Percentiles rank a stretch among this genome's conserved stretches.
Conservation (phyloP, 352 stramenopile species). For the Globisporangium viniferum region DNA sequence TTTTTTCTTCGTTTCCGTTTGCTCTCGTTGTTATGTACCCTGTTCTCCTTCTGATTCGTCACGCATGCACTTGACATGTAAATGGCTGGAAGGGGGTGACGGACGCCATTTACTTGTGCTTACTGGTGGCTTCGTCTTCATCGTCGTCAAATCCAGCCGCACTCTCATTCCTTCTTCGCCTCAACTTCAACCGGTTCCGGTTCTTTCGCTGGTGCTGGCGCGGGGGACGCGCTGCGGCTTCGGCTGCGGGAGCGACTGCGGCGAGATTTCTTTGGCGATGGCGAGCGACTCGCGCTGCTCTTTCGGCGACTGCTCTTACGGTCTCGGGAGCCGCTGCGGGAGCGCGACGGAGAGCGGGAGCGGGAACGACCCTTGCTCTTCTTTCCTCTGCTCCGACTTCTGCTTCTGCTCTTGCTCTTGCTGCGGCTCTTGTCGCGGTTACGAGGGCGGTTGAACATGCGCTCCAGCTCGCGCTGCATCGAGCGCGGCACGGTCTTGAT, state of each 20-base stretch:
- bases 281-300: slow-evolving; percentile 41
- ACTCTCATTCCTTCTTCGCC: slow-evolving; percentile 13
- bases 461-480: slow-evolving; percentile 85
- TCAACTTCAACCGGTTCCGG: slow-evolving; percentile 20
- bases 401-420: slow-evolving; percentile 44
- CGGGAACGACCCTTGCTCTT: slow-evolving; percentile 26
- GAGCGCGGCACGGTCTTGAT: slow-evolving; percentile 88
- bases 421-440: slow-evolving; percentile 39
- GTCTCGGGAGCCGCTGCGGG: slow-evolving; percentile 41
- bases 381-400: slow-evolving; percentile 41
- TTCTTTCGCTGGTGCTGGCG: neutral
- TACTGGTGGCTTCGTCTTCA: neutral
- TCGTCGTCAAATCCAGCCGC: neutral
- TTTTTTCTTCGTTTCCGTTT: neutral
- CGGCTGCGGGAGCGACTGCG: slow-evolving; percentile 54
- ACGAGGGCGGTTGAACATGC: slow-evolving; percentile 73
- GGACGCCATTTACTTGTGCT: neutral
- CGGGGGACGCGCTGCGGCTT: slow-evolving; percentile 30
- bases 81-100: neutral
- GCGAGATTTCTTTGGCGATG: slow-evolving; percentile 41
- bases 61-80: neutral
- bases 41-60: neutral
- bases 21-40: neutral
- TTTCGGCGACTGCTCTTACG: slow-evolving; percentile 34
- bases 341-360: slow-evolving; percentile 38